Evolutionary conservation across 306 rosid species (phyloP).

Genomic region (Inga oerstediana): DNA sequence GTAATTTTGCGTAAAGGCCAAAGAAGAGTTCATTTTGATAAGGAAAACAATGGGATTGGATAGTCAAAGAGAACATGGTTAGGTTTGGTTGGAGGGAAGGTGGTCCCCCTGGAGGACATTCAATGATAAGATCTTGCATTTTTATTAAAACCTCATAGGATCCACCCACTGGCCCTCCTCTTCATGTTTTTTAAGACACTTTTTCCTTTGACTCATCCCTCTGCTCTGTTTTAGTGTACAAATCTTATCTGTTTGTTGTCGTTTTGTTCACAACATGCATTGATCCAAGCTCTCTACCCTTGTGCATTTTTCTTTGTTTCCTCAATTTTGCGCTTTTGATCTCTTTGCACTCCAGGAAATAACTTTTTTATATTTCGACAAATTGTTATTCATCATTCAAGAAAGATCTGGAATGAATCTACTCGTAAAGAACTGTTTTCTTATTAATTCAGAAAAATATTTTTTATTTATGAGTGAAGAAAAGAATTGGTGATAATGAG

Average conservation of each 20-base stretch:
- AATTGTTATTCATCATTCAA: no score
- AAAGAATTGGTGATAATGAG: no score
- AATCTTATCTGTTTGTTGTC: constrained; percentile 10
- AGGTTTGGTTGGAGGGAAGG: constrained; percentile 29
- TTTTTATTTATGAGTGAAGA: not conserved
- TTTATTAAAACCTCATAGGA: constrained; percentile 26
- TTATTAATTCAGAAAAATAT: no score
- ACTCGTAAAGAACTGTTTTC: no score
- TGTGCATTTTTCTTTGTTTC: no score
- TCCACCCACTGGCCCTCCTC: constrained; percentile 17
- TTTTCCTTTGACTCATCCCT: constrained; percentile 19
- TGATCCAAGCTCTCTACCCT: not conserved
- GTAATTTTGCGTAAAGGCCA: no score
- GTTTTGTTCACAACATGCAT: not conserved
- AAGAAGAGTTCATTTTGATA: no score
- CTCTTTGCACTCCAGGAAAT: not conserved
- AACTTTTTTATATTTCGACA: not conserved
- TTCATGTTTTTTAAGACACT: constrained; percentile 12
- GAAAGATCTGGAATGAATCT: no score
- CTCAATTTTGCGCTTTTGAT: not conserved
- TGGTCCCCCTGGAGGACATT: constrained; percentile 49
- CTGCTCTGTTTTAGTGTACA: constrained; percentile 26
- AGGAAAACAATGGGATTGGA: not conserved
- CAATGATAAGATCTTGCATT: constrained; percentile 41
- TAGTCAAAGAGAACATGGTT: constrained; percentile 43